Evolutionary conservation across 768 basidiomycete species (phyloP).

Genomic region (Serendipita vermifera): DNA sequence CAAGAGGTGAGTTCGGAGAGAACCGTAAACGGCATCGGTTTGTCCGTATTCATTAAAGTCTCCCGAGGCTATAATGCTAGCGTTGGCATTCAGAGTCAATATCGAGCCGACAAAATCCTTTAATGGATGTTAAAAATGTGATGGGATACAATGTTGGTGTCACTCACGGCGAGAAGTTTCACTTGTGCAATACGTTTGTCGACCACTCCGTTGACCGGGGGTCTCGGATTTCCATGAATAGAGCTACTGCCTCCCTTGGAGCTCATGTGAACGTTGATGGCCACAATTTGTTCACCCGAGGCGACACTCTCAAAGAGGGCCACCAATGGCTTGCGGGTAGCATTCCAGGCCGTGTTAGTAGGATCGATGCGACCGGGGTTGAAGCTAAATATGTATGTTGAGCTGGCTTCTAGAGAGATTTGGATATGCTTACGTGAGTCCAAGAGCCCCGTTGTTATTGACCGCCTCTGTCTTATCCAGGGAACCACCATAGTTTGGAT

Average conservation of each 20-base stretch:
- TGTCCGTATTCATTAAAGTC: slow-evolving; percentile 52
- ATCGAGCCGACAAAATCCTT: slow-evolving; percentile 40
- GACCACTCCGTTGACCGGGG: slow-evolving; percentile 43
- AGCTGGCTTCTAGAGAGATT: background rate
- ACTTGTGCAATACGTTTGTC: slow-evolving; percentile 39
- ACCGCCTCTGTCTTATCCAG: slow-evolving; percentile 31
- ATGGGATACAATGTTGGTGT: background rate
- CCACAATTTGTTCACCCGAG: slow-evolving; percentile 36
- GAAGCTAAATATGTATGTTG: slow-evolving; percentile 26
- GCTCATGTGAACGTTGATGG: slow-evolving; percentile 46
- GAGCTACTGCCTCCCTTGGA: slow-evolving; percentile 47
- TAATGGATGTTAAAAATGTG: background rate
- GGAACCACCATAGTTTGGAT: slow-evolving; percentile 36
- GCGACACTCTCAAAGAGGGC: slow-evolving; percentile 39
- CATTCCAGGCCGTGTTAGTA: slow-evolving; percentile 38
- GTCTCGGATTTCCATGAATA: slow-evolving; percentile 41
- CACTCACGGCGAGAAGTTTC: slow-evolving; percentile 36
- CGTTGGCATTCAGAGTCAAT: slow-evolving; percentile 29
- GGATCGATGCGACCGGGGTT: slow-evolving; percentile 55
- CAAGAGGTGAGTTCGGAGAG: slow-evolving; percentile 29
- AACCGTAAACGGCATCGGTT: slow-evolving; percentile 38
- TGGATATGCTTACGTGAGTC: slow-evolving; percentile 28
- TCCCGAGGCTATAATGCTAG: slow-evolving; percentile 42
- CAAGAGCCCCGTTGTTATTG: slow-evolving; percentile 24
- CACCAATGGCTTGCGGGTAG: slow-evolving; percentile 46